Evolutionary conservation across 352 stramenopile genomes (phyloP).

Genomic region (Phytophthora pinifolia): DNA sequence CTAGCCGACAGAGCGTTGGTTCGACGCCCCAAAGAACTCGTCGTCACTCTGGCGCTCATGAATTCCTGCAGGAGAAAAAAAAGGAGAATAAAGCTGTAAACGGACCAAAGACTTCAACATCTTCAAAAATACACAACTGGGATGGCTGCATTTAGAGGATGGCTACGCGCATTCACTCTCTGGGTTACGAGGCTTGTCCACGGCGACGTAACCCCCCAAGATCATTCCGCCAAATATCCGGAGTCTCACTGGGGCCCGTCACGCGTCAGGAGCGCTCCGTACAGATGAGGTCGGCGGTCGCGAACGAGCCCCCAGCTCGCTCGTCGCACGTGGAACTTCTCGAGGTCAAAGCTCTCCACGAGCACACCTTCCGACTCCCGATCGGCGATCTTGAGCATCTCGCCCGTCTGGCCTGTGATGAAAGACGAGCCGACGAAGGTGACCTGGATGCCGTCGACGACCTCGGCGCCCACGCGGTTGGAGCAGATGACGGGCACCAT

Average conservation of each 20-base stretch:
- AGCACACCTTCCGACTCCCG: conserved; percentile 87
- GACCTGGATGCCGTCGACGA: conserved; percentile 79
- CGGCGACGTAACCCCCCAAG: conserved; percentile 8
- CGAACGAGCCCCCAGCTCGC: conserved; percentile 87
- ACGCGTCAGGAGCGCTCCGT: conserved; percentile 75
- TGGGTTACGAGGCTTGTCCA: conserved; percentile 6
- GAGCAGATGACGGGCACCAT: conserved; percentile 91
- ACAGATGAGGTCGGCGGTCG: conserved; percentile 86
- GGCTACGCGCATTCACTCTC: conserved; percentile 9
- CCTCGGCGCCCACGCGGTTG: conserved; percentile 87
- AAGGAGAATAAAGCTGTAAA: conserved; percentile 7
- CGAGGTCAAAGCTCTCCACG: conserved; percentile 84
- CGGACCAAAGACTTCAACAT: conserved; percentile 19
- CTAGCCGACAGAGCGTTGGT: conserved; percentile 38
- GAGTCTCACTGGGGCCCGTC: conserved; percentile 54
- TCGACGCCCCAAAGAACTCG: conserved; percentile 14
- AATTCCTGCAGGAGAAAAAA: not conserved
- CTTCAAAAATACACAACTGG: conserved; percentile 24
- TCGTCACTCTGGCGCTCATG: conserved; percentile 24
- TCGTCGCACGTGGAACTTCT: conserved; percentile 85
- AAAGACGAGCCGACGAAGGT: conserved; percentile 93
- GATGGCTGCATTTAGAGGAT: conserved; percentile 25
- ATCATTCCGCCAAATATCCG: conserved; percentile 4
- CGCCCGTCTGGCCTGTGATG: conserved; percentile 90
- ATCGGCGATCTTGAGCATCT: conserved; percentile 89